Conservation (phyloP, 208 protist genomes). For the Acanthamoeba lenticulata region DNA sequence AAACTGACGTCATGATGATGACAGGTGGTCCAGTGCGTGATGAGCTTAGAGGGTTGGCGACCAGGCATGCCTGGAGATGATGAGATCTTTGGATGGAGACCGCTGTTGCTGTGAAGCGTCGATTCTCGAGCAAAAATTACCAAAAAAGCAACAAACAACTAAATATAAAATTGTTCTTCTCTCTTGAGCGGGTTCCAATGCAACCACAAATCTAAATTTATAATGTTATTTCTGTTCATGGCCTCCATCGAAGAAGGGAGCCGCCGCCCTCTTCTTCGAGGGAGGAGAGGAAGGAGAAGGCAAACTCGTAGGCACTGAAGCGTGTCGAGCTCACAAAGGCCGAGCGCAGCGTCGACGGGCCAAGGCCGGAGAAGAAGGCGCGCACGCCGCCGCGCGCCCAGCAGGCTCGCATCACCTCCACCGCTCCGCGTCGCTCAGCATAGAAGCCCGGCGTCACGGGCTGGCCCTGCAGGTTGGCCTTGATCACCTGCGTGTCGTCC, state of each 20-base stretch:
- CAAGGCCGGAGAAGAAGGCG: slow-evolving; percentile 51
- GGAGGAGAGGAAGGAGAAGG: slow-evolving; percentile 33
- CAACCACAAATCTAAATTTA: too few species aligned
- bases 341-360: slow-evolving; percentile 26
- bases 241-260: too few species aligned
- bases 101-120: too few species aligned
- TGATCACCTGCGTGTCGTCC: slow-evolving; percentile 55
- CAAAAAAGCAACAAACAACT: too few species aligned
- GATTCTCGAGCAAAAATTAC: too few species aligned
- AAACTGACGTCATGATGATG: too few species aligned
- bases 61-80: too few species aligned
- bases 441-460: slow-evolving; percentile 14
- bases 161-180: too few species aligned
- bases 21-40: too few species aligned
- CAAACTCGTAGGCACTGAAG: slow-evolving; percentile 63
- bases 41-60: too few species aligned
- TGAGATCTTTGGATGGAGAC: too few species aligned
- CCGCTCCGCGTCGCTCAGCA: not conserved
- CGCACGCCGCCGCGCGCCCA: slow-evolving; percentile 1
- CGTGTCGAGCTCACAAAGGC: slow-evolving; percentile 42
- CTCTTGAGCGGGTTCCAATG: too few species aligned
- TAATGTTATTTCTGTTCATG: not conserved
- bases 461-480: slow-evolving; percentile 56
- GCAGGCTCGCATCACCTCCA: not conserved
- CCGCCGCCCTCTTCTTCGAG: not conserved